Conservation (phyloP, 495 filamentous ascomycete genomes). For the Geopyxis carbonaria region DNA sequence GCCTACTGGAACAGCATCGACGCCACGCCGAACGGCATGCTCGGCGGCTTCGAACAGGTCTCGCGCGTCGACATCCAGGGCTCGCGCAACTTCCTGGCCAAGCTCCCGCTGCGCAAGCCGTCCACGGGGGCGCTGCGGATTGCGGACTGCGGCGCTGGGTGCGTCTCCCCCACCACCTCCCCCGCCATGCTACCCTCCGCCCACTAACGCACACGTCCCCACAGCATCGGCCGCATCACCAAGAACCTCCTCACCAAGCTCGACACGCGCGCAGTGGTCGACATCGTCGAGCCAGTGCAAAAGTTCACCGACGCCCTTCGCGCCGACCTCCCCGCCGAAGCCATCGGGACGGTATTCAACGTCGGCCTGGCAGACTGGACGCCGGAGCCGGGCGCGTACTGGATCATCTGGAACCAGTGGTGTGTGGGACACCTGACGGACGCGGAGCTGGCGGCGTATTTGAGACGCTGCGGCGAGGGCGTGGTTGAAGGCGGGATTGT, state of each 20-base stretch:
- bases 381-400: conserved; percentile 38
- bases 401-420: conserved; percentile 58
- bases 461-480: conserved; percentile 41
- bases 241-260: conserved; percentile 31
- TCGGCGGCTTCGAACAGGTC: conserved; percentile 63
- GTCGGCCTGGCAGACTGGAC: conserved; percentile 60
- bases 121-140: conserved; percentile 20
- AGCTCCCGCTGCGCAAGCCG: conserved; percentile 39
- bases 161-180: conserved; percentile 7
- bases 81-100: conserved; percentile 58
- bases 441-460: conserved; percentile 47
- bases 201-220: background rate
- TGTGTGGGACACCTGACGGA: conserved; percentile 87
- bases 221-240: conserved; percentile 38
- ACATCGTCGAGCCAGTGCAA: conserved; percentile 38
- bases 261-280: conserved; percentile 27
- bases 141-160: conserved; percentile 42
- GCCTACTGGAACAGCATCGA: conserved; percentile 61
- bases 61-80: conserved; percentile 60
- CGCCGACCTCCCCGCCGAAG: conserved; percentile 16
- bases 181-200: background rate
- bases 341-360: conserved; percentile 49
- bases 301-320: conserved; percentile 38
- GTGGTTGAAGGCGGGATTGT: conserved; percentile 41
- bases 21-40: conserved; percentile 59